Base-by-base conservation (phyloP, 495 filamentous ascomycete genomes). In the Talaromyces thailandensis region DNA sequence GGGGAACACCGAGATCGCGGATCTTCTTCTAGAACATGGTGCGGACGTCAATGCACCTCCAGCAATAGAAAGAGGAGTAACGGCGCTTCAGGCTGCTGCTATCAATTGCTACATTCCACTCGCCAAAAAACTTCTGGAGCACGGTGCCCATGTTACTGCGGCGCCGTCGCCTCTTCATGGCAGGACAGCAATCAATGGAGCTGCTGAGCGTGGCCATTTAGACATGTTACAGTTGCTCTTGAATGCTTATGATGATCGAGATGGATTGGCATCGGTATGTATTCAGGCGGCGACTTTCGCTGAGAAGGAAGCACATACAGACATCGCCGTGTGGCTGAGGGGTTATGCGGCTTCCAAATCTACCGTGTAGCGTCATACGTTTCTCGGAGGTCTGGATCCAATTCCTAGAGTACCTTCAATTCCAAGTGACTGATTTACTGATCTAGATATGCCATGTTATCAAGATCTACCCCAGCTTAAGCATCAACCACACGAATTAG, bases 171-270 rank as follows among this genome's bases (percentile, higher is more conserved):
- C 45, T 9, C 61, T 60, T 1, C 2, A 66, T 14, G 75, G 76
- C 1, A 63, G 70, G 26, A 79, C 73, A 62, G 70, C 77, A 6
- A 65, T 80, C 23, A 67, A 76, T 56, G 70, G 64, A 6, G 75
- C 77, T 1, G 74, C 77, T 0, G 73, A 78, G 37, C 18, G 71
- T 32, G 75, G 75, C 0, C 69, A 71, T 16, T 14, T 79, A 11
- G 76, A 79, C 24, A 78, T 78, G 70, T 65, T 77, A 0, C 60
- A 75, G 24, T 48, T 75, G 24, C 74, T 79, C 2, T 68, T 76
- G 65, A 70, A 78, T 57, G 50, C 50, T 53, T 53, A 53, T 16
- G 50, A 24, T 28, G 50, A 53, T 21, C 50, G 50, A 53, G 25
- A 28, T 2, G 50, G 50, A 28, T 11, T 53, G 18, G 25, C 50